A percentile compares a stretch with the other conserved stretches of the same genome.
phyloP scores from a whole-genome alignment of 305 asterid genomes.

The Vinca major region DNA sequence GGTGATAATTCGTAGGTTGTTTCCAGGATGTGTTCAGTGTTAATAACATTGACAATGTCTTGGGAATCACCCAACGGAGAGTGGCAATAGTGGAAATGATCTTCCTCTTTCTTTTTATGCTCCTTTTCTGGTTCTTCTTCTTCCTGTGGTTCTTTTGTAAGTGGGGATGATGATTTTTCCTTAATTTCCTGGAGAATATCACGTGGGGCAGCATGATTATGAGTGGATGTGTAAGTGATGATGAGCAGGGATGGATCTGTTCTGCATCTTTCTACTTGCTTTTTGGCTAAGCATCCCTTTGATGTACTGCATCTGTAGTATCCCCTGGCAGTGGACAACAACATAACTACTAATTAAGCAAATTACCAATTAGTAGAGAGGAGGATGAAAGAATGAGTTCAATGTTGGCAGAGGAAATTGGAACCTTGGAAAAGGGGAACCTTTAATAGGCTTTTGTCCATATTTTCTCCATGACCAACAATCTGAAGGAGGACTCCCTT shows the following conservation, averaged over 20 bases:
- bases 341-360: neutral
- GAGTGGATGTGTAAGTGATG: constrained; percentile 59
- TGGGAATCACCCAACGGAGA: constrained; percentile 33
- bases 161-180: neutral
- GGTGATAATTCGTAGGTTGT: constrained; percentile 18
- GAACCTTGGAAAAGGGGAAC: constrained; percentile 81
- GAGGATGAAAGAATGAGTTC: neutral
- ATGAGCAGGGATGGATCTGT: constrained; percentile 58
- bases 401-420: neutral
- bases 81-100: constrained; percentile 20
- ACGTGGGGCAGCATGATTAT: constrained; percentile 50
- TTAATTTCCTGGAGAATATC: constrained; percentile 5
- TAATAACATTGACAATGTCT: constrained; percentile 14
- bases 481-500: constrained; percentile 52
- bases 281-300: constrained; percentile 76
- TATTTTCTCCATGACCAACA: constrained; percentile 88
- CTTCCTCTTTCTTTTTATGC: neutral
- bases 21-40: neutral
- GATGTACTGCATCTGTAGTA: constrained; percentile 84
- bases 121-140: constrained; percentile 22
- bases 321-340: constrained; percentile 38
- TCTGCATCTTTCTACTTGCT: constrained; percentile 72
- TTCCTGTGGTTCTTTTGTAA: constrained; percentile 19
- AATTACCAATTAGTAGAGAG: neutral
- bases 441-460: constrained; percentile 86